These are phyloP conservation scores for Pythium folliculosum DNA, from an alignment of 352 stramenopile genomes.

Conservation along the genomic window DNA sequence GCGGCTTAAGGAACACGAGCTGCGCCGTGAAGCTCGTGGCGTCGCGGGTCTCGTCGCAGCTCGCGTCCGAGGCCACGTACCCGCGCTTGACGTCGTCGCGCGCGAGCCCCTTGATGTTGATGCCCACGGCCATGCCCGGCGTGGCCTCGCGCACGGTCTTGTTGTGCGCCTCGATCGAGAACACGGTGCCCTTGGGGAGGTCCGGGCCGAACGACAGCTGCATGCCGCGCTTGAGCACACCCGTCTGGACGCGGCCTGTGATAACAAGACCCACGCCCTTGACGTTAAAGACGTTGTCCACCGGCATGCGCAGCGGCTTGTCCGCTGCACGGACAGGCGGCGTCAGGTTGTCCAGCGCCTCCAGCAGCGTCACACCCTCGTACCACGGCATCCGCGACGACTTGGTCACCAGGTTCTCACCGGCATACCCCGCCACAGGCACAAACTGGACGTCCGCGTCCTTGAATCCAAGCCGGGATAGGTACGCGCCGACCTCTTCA, in stretches of 20 bases:
- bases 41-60: slow-evolving; percentile 89
- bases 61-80: slow-evolving; percentile 93
- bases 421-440: slow-evolving; percentile 95
- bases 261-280: slow-evolving; percentile 96
- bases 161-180: slow-evolving; percentile 97
- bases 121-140: slow-evolving; percentile 96
- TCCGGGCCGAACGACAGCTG: slow-evolving; percentile 92
- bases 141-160: slow-evolving; percentile 88
- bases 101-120: slow-evolving; percentile 97
- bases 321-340: slow-evolving; percentile 91
- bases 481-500: slow-evolving; percentile 87
- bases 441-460: slow-evolving; percentile 95
- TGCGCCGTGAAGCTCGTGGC: slow-evolving; percentile 93
- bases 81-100: slow-evolving; percentile 95
- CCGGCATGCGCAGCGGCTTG: slow-evolving; percentile 95
- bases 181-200: slow-evolving; percentile 88
- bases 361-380: slow-evolving; percentile 90
- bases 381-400: slow-evolving; percentile 98
- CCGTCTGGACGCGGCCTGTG: slow-evolving; percentile 97
- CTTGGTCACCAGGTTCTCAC: slow-evolving; percentile 97
- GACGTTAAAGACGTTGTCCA: slow-evolving; percentile 99
- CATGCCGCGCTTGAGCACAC: slow-evolving; percentile 95
- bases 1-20: slow-evolving; percentile 94
- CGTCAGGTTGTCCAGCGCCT: slow-evolving; percentile 91
- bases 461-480: slow-evolving; percentile 98